Evolutionary conservation across 306 rosid genomes (phyloP).

Genomic region (Prinsepia uniflora): DNA sequence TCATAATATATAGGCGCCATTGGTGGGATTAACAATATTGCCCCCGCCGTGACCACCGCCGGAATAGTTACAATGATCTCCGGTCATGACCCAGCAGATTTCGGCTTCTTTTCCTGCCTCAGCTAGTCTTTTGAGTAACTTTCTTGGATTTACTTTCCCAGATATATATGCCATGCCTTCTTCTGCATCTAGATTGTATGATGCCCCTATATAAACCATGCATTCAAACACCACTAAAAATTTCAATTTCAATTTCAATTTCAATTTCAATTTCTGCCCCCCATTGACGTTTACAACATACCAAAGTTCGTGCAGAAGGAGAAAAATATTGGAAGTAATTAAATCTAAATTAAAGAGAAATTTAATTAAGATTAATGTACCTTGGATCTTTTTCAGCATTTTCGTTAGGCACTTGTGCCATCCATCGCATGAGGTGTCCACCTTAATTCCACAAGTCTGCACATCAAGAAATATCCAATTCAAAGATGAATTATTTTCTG

Average conservation of each 20-base stretch:
- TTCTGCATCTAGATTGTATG: conserved; percentile 10
- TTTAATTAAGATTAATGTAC: background rate
- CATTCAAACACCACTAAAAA: background rate
- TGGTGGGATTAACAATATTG: background rate
- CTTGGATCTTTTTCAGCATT: conserved; percentile 19
- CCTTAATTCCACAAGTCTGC: conserved; percentile 10
- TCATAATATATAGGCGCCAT: conserved; percentile 3
- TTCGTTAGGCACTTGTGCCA: conserved; percentile 20
- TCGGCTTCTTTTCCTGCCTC: conserved; percentile 24
- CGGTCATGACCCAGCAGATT: conserved; percentile 14
- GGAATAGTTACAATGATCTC: conserved; percentile 3
- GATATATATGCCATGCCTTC: conserved; percentile 15
- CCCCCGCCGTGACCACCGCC: background rate
- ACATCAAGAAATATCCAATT: background rate
- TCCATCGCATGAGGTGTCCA: conserved; percentile 16
- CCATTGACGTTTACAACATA: background rate
- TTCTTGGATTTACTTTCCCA: conserved; percentile 18
- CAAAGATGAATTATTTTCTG: background rate
- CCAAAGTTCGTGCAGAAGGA: background rate
- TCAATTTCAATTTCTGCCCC: background rate
- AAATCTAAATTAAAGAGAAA: background rate
- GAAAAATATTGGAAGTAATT: background rate
- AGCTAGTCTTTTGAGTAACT: conserved; percentile 10
- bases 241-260: conserved; percentile 2
- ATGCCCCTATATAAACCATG: conserved; percentile 16